Evolutionary conservation across 1,284 basidiomycete genomes (phyloP).

Genomic region (Baeospora myosura): DNA sequence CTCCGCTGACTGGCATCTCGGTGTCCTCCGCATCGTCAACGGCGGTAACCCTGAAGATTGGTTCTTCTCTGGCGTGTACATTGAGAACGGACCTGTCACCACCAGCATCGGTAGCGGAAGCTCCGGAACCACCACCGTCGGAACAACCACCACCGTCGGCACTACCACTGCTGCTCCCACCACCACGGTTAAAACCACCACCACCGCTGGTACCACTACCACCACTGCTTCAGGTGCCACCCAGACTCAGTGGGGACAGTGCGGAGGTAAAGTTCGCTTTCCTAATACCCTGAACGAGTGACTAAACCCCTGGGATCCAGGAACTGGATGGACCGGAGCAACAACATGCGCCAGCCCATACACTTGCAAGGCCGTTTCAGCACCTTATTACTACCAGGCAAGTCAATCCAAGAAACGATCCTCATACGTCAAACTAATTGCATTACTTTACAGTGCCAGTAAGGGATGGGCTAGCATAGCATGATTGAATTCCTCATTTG

Average conservation of each 20-base stretch:
- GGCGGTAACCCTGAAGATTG: slow-evolving; percentile 43
- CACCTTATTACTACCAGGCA: slow-evolving; percentile 50
- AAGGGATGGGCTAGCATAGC: too few relatives aligned
- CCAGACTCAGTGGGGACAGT: slow-evolving; percentile 46
- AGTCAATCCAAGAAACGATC: background rate
- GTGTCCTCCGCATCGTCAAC: slow-evolving; percentile 50
- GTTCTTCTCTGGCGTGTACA: slow-evolving; percentile 55
- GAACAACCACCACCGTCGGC: slow-evolving; percentile 19
- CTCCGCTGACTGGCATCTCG: slow-evolving; percentile 58
- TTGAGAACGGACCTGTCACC: slow-evolving; percentile 50
- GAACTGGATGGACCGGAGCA: slow-evolving; percentile 40
- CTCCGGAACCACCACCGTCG: slow-evolving; percentile 17
- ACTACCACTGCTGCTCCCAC: slow-evolving; percentile 26
- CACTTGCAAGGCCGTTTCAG: slow-evolving; percentile 40
- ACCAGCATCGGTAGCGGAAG: slow-evolving; percentile 38
- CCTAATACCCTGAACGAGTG: background rate
- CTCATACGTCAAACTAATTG: background rate
- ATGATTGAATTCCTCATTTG: too few relatives aligned
- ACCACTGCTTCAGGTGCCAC: slow-evolving; percentile 29
- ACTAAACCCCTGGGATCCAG: slow-evolving; percentile 14
- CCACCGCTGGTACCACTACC: slow-evolving; percentile 19
- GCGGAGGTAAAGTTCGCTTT: slow-evolving; percentile 33
- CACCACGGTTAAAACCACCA: slow-evolving; percentile 19
- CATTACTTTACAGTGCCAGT: background rate
- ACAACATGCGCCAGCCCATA: slow-evolving; percentile 36